Conservation (phyloP, 495 filamentous ascomycete species). For the Daldinia loculata region DNA sequence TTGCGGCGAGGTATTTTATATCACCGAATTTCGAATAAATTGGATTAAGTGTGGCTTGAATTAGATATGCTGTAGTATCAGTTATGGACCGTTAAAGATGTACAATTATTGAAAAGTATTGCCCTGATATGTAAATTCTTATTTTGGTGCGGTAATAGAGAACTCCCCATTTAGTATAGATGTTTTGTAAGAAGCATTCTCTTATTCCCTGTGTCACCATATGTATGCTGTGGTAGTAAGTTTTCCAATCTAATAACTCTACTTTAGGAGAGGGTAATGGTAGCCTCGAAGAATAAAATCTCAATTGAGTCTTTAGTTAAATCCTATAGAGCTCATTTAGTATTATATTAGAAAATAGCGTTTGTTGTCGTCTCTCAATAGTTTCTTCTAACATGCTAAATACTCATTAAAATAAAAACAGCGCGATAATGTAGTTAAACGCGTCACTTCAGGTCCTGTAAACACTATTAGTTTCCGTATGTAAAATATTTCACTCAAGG, state of each 20-base stretch:
- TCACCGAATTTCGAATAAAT: background rate
- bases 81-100: background rate
- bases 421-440: too few relatives aligned
- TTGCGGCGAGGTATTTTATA: background rate
- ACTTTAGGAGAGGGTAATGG: background rate
- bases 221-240: background rate
- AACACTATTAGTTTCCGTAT: too few relatives aligned
- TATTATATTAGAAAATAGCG: too few relatives aligned
- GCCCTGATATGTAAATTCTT: background rate
- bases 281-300: background rate
- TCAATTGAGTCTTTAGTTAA: background rate
- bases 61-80: background rate
- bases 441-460: too few relatives aligned
- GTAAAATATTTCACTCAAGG: background rate
- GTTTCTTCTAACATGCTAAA: background rate
- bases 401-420: too few relatives aligned
- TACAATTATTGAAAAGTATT: background rate
- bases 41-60: background rate
- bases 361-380: too few relatives aligned
- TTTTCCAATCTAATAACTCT: background rate
- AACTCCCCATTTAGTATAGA: background rate
- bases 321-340: too few relatives aligned
- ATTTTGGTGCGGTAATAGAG: background rate
- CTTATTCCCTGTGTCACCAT: background rate
- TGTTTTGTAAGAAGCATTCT: background rate